Evolutionary conservation across 768 basidiomycete genomes (phyloP), one percentile per base, ranked within the genome.

Genomic region (Leccinum obscurum): DNA sequence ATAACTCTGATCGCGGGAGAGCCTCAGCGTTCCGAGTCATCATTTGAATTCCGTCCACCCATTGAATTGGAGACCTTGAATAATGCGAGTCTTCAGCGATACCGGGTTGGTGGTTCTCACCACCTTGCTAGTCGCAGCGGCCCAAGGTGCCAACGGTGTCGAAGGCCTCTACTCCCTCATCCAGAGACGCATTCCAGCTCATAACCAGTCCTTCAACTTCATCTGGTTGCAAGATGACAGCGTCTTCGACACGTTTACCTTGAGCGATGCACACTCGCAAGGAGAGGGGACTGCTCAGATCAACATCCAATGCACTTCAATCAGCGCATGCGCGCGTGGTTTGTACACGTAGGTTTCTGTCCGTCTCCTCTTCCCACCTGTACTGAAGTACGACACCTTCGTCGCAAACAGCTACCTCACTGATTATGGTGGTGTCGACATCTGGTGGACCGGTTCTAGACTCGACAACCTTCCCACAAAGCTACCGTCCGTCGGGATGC

Each of bases 381-480:
- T 20, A 44, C n/a, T 44, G n/a, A 44, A 20, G 6, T 11, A 44
- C 44, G n/a, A 14, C 2, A 11, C 17, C 44, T 17, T 24, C 14
- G 20, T 10, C 10, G 37, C 15, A 34, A 44, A 54, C 44, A 77
- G 76, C 3, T 79, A 78, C 59, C 67, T 76, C 37, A 78, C 75
- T 1, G 70, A 75, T 28, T 68, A 71, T 52, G 76, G 71, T 5
- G 70, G 72, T 1, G 75, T 78, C 7, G 78, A 79, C 52, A 79
- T 79, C 50, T 79, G 76, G 75, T 79, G 77, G 78, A 77, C 78
- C 2, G 76, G 78, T 6, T 78, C 78, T 3, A 73, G 77, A 30
- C 72, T 79, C 26, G 58, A 70, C 22, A 52, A 69, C 32, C 69
- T 79, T 6, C 70, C 77, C 4, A 0, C 59, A 1, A 50, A 56